Conservation (phyloP, 768 basidiomycete species). For the Lactifluus rugatus region DNA sequence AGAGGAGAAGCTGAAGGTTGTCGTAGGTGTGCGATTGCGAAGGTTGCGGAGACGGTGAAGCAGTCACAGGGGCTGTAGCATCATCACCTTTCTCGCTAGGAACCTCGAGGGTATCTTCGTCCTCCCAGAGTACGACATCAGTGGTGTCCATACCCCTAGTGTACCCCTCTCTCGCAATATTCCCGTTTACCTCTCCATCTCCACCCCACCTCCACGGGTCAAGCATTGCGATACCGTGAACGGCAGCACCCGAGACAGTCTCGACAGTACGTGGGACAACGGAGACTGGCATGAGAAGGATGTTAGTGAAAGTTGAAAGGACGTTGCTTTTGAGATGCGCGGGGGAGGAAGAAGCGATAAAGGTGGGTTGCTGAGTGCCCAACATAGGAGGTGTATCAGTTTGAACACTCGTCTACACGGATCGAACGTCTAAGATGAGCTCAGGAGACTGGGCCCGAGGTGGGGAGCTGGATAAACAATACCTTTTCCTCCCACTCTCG, state of each 20-base stretch:
- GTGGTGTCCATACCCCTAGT: slow-evolving; percentile 13
- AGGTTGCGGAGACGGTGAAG: slow-evolving; percentile 22
- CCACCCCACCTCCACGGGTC: slow-evolving; percentile 84
- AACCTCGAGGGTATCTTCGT: slow-evolving; percentile 10
- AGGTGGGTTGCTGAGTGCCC: slow-evolving; percentile 10
- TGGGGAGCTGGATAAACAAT: slow-evolving; percentile 28
- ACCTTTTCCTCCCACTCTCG: slow-evolving; percentile 76
- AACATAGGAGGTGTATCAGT: slow-evolving; percentile 3
- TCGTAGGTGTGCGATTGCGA: slow-evolving; percentile 26
- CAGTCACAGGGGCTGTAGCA: slow-evolving; percentile 9
- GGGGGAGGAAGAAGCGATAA: slow-evolving; percentile 39
- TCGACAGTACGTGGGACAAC: slow-evolving; percentile 76
- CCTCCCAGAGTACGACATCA: slow-evolving; percentile 16
- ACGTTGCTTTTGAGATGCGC: slow-evolving; percentile 89
- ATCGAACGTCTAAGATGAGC: slow-evolving; percentile 42
- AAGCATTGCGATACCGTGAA: slow-evolving; percentile 78
- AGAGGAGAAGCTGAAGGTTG: slow-evolving; percentile 79
- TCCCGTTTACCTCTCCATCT: slow-evolving; percentile 17
- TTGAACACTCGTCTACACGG: slow-evolving; percentile 9
- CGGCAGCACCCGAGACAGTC: slow-evolving; percentile 66
- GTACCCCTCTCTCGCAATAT: slow-evolving; percentile 13
- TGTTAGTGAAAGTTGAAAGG: slow-evolving; percentile 81
- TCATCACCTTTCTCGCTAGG: slow-evolving; percentile 12
- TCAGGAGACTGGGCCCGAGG: slow-evolving; percentile 46
- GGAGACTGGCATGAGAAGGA: slow-evolving; percentile 87